phyloP scores from a whole-genome alignment of 164 flowering plant genomes.

The Sextonia rubra region DNA sequence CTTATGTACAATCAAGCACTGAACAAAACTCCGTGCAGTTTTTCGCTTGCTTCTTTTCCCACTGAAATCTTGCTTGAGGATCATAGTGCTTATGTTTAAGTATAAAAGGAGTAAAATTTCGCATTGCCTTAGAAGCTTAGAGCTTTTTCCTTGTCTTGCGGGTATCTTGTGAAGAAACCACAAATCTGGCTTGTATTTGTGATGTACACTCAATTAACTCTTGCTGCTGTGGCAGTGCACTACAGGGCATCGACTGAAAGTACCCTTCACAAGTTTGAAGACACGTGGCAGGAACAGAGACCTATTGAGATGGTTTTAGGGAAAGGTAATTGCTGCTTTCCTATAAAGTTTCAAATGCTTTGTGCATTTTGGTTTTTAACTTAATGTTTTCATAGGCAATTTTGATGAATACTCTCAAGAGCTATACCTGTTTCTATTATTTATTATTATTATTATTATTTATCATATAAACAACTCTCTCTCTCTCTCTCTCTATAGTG shows the following conservation, averaged over 20 bases:
- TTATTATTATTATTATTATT: background rate
- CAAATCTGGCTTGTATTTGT: too few relatives aligned
- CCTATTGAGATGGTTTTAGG: constrained; percentile 79
- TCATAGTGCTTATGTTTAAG: too few relatives aligned
- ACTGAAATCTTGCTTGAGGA: too few relatives aligned
- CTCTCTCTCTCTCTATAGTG: too few relatives aligned
- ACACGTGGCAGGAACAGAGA: constrained; percentile 90
- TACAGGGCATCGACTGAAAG: constrained; percentile 91
- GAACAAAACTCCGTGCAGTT: too few relatives aligned
- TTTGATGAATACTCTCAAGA: background rate
- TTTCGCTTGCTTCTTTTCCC: too few relatives aligned
- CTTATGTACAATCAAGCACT: too few relatives aligned
- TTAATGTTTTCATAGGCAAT: too few relatives aligned
- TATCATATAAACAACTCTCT: background rate
- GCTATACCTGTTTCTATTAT: background rate
- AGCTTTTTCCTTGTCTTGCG: background rate
- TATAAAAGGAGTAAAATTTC: too few relatives aligned
- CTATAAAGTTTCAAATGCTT: background rate
- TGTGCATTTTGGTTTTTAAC: background rate
- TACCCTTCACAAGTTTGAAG: constrained; percentile 94
- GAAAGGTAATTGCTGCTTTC: constrained; percentile 49
- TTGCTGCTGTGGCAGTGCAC: constrained; percentile 53
- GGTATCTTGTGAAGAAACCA: background rate
- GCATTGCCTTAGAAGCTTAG: background rate
- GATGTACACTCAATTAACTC: background rate